Percentiles rank a stretch among this genome's conserved stretches.
phyloP scores from a whole-genome alignment of 73 alveolate genomes.

The Stentor coeruleus region DNA sequence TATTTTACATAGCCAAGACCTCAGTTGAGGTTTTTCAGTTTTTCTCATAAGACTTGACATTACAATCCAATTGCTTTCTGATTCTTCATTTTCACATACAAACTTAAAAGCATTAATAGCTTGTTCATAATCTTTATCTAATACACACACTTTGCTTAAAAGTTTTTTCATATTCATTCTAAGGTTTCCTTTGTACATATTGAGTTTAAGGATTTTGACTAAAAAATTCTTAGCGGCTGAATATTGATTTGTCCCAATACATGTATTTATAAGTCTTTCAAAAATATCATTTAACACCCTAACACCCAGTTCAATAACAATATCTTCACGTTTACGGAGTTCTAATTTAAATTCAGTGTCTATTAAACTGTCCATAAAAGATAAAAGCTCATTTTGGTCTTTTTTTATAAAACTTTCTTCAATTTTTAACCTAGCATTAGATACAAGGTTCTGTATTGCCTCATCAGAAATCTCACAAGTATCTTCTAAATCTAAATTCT shows the following conservation, averaged over 20 bases:
- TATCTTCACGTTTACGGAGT: neutral
- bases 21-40: neutral
- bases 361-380: neutral
- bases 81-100: conserved; percentile 4
- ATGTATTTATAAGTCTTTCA: neutral
- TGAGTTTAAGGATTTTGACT: neutral
- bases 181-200: neutral
- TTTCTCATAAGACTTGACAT: neutral
- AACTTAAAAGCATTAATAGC: conserved; percentile 22
- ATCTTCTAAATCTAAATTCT: neutral
- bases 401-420: neutral
- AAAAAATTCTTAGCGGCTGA: neutral
- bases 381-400: neutral
- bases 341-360: neutral
- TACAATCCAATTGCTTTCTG: neutral
- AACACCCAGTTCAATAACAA: neutral
- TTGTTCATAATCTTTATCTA: conserved; percentile 16
- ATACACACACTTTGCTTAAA: neutral
- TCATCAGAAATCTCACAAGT: neutral
- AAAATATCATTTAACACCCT: neutral
- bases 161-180: neutral
- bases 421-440: conserved; percentile 9
- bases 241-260: neutral
- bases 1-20: conserved; percentile 14
- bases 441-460: neutral